These are phyloP conservation scores for Diutina scorzettiae DNA, from an alignment of 1,139 yeast genomes.

Conservation along the genomic window DNA sequence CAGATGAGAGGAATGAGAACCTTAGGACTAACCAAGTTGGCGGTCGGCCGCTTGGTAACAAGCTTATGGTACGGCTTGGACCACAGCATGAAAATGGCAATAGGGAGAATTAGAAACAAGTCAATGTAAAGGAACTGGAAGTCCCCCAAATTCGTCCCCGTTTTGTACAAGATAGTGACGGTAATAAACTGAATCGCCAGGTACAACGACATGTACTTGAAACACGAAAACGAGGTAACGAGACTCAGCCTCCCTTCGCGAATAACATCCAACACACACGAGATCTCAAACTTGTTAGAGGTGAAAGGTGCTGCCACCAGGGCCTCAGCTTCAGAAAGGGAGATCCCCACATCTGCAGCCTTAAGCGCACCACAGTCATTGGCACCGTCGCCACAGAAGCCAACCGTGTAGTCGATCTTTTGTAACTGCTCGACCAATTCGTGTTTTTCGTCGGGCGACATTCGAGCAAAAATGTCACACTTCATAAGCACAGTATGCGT, in stretches of 20 bases:
- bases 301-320: slow-evolving; percentile 98
- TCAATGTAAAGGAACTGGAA: slow-evolving; percentile 94
- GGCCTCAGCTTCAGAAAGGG: slow-evolving; percentile 95
- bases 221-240: slow-evolving; percentile 91
- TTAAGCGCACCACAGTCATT: slow-evolving; percentile 97
- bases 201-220: slow-evolving; percentile 94
- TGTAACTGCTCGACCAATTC: slow-evolving; percentile 86
- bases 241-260: slow-evolving; percentile 89
- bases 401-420: slow-evolving; percentile 77
- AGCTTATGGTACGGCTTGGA: slow-evolving; percentile 61
- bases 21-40: slow-evolving; percentile 83
- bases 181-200: slow-evolving; percentile 93
- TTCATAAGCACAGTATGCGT: slow-evolving; percentile 56
- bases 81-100: slow-evolving; percentile 98
- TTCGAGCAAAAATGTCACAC: slow-evolving; percentile 78
- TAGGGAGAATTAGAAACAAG: slow-evolving; percentile 75
- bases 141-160: slow-evolving; percentile 94
- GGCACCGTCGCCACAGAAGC: slow-evolving; percentile 97
- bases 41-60: slow-evolving; percentile 74
- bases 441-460: slow-evolving; percentile 98
- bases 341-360: slow-evolving; percentile 95
- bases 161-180: slow-evolving; percentile 70
- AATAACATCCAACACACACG: slow-evolving; percentile 85
- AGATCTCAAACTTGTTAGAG: slow-evolving; percentile 75
- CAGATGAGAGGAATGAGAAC: slow-evolving; percentile 71